Evolutionary conservation across 352 stramenopile species (phyloP).

Genomic region (Phytophthora constricta): DNA sequence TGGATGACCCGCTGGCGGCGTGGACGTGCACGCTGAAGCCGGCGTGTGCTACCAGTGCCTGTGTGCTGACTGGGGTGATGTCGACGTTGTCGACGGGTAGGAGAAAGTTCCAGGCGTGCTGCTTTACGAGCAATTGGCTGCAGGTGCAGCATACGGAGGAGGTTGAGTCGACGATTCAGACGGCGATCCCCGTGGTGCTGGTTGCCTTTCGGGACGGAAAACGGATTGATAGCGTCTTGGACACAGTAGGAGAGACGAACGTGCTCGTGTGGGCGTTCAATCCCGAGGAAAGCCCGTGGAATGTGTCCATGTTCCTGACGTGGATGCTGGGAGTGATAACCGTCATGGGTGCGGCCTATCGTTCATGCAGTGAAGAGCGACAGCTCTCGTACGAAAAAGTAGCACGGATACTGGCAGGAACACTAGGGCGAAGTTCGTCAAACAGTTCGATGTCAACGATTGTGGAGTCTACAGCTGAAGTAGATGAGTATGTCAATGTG

Average conservation of each 20-base stretch:
- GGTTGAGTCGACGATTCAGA: not conserved
- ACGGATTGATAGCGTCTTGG: conserved; percentile 33
- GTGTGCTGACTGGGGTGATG: conserved; percentile 40
- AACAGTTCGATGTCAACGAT: conserved; percentile 27
- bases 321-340: conserved; percentile 64
- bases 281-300: conserved; percentile 62
- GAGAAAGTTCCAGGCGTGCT: conserved; percentile 52
- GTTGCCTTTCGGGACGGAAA: conserved; percentile 48
- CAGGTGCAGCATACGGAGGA: conserved; percentile 34
- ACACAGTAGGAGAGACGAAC: conserved; percentile 16
- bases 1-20: conserved; percentile 22
- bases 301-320: conserved; percentile 66
- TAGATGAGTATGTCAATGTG: conserved; percentile 40
- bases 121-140: conserved; percentile 53
- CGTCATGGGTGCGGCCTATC: conserved; percentile 56
- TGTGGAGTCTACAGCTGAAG: conserved; percentile 14
- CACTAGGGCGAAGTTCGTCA: conserved; percentile 15
- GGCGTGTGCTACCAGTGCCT: conserved; percentile 44
- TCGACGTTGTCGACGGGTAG: not conserved
- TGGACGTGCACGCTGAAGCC: conserved; percentile 36
- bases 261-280: conserved; percentile 44
- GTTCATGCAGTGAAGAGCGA: conserved; percentile 57
- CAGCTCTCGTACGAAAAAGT: conserved; percentile 62
- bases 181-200: conserved; percentile 49
- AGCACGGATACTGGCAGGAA: conserved; percentile 25